A percentile compares a stretch with the other conserved stretches of the same genome.
These are phyloP conservation scores for Aspergillus arachidicola DNA, from an alignment of 2,329 filamentous ascomycete species.

Conservation along the genomic window DNA sequence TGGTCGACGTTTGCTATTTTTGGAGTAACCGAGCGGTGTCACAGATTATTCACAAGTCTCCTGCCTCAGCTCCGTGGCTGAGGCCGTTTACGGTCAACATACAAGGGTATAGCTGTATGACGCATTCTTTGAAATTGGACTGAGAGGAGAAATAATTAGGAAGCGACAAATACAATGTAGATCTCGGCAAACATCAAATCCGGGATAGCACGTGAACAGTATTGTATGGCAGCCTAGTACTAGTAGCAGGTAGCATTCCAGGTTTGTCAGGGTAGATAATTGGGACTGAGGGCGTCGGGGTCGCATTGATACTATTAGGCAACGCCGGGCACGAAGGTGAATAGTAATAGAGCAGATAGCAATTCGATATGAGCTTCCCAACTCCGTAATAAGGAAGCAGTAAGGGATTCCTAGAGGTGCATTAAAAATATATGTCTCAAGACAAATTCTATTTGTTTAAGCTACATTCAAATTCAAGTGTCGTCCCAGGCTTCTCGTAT, in stretches of 20 bases:
- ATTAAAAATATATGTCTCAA: conserved; percentile 1
- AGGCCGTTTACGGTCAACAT: neutral
- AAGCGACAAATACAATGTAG: neutral
- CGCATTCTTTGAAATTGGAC: no score
- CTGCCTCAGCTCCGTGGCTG: neutral
- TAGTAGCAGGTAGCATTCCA: no score
- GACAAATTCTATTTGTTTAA: neutral
- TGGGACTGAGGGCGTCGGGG: no score
- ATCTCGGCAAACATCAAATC: neutral
- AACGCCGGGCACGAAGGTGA: neutral
- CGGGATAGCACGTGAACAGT: no score
- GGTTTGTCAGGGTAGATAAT: no score
- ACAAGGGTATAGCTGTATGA: neutral
- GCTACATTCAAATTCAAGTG: neutral
- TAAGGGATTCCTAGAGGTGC: neutral
- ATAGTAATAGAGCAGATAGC: neutral
- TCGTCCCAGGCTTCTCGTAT: neutral
- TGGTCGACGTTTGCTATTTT: neutral
- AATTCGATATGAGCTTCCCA: neutral
- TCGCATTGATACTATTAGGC: neutral
- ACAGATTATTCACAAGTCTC: neutral
- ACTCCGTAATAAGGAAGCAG: neutral
- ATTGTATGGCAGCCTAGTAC: no score
- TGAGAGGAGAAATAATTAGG: neutral
- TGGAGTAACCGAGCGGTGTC: neutral